phyloP scores from a whole-genome alignment of 805 yeast species.

The Candida anglica region DNA sequence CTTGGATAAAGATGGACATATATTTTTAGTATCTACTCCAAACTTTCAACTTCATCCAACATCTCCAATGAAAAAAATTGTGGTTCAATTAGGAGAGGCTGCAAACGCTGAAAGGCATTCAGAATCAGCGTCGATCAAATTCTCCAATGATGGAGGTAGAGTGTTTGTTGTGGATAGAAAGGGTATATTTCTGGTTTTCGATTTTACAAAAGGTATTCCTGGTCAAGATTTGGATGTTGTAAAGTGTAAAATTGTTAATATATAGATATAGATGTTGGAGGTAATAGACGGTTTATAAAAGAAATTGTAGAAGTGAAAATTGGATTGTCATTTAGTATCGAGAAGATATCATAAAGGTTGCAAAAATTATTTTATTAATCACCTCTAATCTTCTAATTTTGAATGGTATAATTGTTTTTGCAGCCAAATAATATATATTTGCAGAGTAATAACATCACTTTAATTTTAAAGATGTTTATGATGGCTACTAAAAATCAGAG shows the following conservation, averaged over 20 bases:
- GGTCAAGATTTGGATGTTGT: conserved; percentile 61
- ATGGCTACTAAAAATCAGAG: too few relatives aligned
- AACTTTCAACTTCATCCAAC: conserved; percentile 24
- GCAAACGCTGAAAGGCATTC: conserved; percentile 66
- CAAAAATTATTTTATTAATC: too few relatives aligned
- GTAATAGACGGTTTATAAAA: not conserved
- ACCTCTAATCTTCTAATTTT: too few relatives aligned
- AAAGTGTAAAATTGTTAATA: conserved; percentile 55
- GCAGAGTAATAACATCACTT: too few relatives aligned
- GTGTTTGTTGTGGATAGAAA: conserved; percentile 75
- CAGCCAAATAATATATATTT: too few relatives aligned
- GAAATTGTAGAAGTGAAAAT: not conserved
- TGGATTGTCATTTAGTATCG: not conserved
- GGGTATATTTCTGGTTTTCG: conserved; percentile 75
- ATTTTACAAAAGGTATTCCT: conserved; percentile 84
- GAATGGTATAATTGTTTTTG: too few relatives aligned
- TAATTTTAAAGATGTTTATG: too few relatives aligned
- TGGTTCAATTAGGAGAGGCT: conserved; percentile 72
- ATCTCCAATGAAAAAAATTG: conserved; percentile 36
- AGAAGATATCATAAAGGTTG: too few relatives aligned
- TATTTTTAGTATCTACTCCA: conserved; percentile 65
- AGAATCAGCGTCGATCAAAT: conserved; percentile 76
- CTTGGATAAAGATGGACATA: conserved; percentile 72
- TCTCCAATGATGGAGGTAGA: conserved; percentile 79
- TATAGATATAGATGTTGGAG: conserved; percentile 5